These are phyloP conservation scores for Stachybotrys elegans DNA, from an alignment of 2,329 filamentous ascomycete species.

Conservation along the genomic window DNA sequence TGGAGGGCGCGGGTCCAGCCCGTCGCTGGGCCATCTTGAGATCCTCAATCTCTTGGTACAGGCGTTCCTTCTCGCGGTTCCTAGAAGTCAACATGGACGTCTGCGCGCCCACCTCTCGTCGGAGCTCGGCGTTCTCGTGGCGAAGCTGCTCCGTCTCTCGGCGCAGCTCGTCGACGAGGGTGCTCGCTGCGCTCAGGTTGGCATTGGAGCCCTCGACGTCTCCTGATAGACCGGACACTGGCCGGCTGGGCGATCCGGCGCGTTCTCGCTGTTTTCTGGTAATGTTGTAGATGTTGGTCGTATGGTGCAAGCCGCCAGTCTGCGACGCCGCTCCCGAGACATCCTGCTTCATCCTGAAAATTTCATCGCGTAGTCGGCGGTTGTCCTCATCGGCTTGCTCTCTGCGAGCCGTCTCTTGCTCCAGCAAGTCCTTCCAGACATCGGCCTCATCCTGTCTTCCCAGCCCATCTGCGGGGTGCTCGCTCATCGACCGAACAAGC, in stretches of 20 bases:
- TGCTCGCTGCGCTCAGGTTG: conserved; percentile 54
- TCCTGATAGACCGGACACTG: conserved; percentile 44
- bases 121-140: conserved; percentile 87
- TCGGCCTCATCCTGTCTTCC: conserved; percentile 63
- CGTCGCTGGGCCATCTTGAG: conserved; percentile 83
- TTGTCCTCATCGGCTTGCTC: conserved; percentile 92
- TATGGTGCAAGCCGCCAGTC: conserved; percentile 43
- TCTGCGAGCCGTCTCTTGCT: conserved; percentile 82
- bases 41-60: conserved; percentile 97
- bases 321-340: conserved; percentile 29
- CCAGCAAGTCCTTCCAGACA: conserved; percentile 91
- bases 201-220: conserved; percentile 47
- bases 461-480: conserved; percentile 43
- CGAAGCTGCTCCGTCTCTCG: conserved; percentile 69
- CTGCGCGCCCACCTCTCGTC: conserved; percentile 89
- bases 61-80: conserved; percentile 87
- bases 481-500: conserved; percentile 56
- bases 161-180: conserved; percentile 70
- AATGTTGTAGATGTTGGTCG: conserved; percentile 63
- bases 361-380: conserved; percentile 74
- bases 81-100: conserved; percentile 96
- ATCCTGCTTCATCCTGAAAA: conserved; percentile 66
- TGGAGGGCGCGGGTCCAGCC: conserved; percentile 54
- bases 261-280: conserved; percentile 48
- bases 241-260: conserved; percentile 42